Percentiles rank a stretch among this genome's conserved stretches.
phyloP scores from a whole-genome alignment of 805 yeast species.

The Pachysolen tannophilus region DNA sequence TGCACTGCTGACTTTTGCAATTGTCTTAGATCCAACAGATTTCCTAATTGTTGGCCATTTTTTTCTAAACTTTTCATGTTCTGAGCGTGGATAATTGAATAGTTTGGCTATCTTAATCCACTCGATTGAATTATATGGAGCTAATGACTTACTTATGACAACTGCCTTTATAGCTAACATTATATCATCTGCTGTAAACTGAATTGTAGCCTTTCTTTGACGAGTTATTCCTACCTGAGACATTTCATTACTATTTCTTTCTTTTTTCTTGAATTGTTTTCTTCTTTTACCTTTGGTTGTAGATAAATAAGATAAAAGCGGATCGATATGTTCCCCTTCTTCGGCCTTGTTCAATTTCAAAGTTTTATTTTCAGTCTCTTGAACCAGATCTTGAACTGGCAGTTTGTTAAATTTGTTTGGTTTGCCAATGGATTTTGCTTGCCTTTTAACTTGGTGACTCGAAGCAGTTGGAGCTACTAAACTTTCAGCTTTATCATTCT shows the following conservation, averaged over 20 bases:
- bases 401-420: too few species aligned
- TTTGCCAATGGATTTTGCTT: too few species aligned
- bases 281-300: neutral
- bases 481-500: too few species aligned
- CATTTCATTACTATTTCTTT: neutral
- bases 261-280: constrained; percentile 7
- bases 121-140: constrained; percentile 42
- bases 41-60: constrained; percentile 5
- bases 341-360: too few species aligned
- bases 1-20: constrained; percentile 41
- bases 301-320: constrained; percentile 5
- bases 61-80: constrained; percentile 8
- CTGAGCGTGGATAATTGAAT: constrained; percentile 30
- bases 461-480: too few species aligned
- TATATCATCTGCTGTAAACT: constrained; percentile 36
- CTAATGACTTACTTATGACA: constrained; percentile 58
- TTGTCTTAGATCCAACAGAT: constrained; percentile 47
- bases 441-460: too few species aligned
- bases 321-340: constrained; percentile 7
- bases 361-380: too few species aligned
- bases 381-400: too few species aligned
- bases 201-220: neutral
- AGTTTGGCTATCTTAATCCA: constrained; percentile 54
- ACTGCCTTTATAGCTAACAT: constrained; percentile 55
- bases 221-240: constrained; percentile 9